Conservation (phyloP, 345 rosid genomes). For the Psidium guajava region DNA sequence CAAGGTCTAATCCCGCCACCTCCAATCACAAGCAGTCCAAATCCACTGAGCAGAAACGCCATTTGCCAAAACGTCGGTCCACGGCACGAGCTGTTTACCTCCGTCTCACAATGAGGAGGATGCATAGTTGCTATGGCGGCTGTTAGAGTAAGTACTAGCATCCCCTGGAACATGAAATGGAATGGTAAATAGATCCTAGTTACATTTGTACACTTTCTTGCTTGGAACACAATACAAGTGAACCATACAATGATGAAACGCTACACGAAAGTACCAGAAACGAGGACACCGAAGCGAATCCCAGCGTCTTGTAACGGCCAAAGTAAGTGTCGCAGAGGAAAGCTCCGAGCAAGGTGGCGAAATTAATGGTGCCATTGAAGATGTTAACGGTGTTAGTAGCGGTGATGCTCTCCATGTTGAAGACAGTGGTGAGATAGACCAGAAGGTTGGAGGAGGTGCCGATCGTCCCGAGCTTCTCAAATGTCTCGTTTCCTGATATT, state of each 20-base stretch:
- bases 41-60: slow-evolving; percentile 14
- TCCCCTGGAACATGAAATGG: slow-evolving; percentile 17
- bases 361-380: slow-evolving; percentile 47
- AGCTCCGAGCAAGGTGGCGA: slow-evolving; percentile 56
- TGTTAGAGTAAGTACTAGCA: slow-evolving; percentile 24
- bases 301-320: slow-evolving; percentile 59
- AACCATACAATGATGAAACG: not conserved
- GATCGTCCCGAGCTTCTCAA: slow-evolving; percentile 58
- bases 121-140: slow-evolving; percentile 27
- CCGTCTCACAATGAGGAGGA: slow-evolving; percentile 19
- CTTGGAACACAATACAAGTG: not conserved
- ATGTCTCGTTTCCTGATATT: slow-evolving; percentile 54
- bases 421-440: slow-evolving; percentile 43
- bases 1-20: slow-evolving; percentile 46
- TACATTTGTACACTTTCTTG: not conserved
- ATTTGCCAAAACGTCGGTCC: slow-evolving; percentile 25
- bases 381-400: slow-evolving; percentile 47
- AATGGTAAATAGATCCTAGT: not conserved
- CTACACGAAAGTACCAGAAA: slow-evolving; percentile 28
- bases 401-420: slow-evolving; percentile 60
- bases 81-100: not conserved
- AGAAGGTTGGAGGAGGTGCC: slow-evolving; percentile 41
- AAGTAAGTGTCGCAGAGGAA: slow-evolving; percentile 61
- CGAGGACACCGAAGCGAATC: slow-evolving; percentile 45
- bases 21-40: slow-evolving; percentile 27